Percentiles rank a stretch among this genome's conserved stretches.
Evolutionary conservation across 164 flowering plant species (phyloP).

Genomic region (Kalanchoe fedtschenkoi): DNA sequence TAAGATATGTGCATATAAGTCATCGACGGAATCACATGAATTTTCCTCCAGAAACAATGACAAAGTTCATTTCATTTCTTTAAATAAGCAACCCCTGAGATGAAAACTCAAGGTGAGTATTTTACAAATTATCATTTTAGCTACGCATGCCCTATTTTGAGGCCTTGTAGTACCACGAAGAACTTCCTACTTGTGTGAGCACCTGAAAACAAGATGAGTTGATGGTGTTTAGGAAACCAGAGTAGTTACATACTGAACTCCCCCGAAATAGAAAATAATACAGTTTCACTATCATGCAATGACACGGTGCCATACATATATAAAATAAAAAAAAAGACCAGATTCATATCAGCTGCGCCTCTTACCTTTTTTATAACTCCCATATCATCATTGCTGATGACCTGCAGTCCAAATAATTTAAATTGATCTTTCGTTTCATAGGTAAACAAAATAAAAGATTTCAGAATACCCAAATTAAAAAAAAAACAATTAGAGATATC

Average conservation of each 20-base stretch:
- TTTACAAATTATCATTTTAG: not conserved
- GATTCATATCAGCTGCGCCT: not conserved
- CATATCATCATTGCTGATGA: constrained; percentile 51
- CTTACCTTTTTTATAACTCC: constrained; percentile 86
- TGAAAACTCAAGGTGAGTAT: not conserved
- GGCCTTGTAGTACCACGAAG: not conserved
- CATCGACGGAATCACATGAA: not conserved
- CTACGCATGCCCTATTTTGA: not conserved
- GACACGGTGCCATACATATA: not conserved
- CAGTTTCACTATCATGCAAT: not conserved
- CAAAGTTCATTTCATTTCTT: not conserved
- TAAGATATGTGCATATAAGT: not conserved
- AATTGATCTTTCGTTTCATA: not conserved
- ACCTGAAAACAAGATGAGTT: not conserved
- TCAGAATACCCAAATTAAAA: not conserved
- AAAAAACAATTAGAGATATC: not conserved
- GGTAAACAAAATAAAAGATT: not conserved
- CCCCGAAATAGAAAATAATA: too few relatives aligned
- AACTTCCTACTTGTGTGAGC: not conserved
- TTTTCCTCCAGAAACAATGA: not conserved
- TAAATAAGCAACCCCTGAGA: not conserved
- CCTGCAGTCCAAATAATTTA: constrained; percentile 32
- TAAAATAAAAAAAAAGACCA: not conserved
- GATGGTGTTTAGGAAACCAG: not conserved
- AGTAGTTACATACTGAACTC: not conserved